Base-by-base conservation (phyloP, 306 rosid species). In the Dryas octopetala region DNA sequence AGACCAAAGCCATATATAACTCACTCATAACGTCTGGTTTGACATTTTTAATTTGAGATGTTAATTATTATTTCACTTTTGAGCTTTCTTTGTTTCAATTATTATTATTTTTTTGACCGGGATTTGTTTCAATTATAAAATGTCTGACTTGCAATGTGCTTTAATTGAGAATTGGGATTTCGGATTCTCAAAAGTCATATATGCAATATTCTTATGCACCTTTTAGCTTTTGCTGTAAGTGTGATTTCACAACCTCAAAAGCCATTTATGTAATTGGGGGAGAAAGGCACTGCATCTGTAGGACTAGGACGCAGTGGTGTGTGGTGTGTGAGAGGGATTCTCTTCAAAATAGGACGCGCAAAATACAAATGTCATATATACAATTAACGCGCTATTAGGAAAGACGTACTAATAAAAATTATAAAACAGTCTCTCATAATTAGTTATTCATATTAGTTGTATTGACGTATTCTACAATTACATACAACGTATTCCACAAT, bases 201-300 rank as follows among this genome's bases (percentile, higher is more conserved):
- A 8, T 43, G 7, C 2, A 32, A 32, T 16, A 51, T 15, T 64
- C 32, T 64, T n/a, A 65, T 43, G 2, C 51, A 65, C 9, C 52
- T 51, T 64, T 45, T n/a, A 65, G 70, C 43, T 44, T 44, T 44
- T 44, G 5, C 28, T 44, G 50, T 64, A 12, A 61, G 12, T 65
- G 70, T n/a, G 52, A 65, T 44, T 65, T 65, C 70, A 65, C 51
- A 9, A 65, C 51, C 32, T 64, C 16, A 64, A 43, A 16, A 64
- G 69, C n/a, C 69, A 64, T 16, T 43, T 64, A 15, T n/a, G 19
- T 16, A 9, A 28, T 64, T 63, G 14, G n/a, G 4, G 32, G n/a
- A 50, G 7, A 7, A 43, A 13, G 12, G 67, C 23, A 62, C 48
- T 15, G 5, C 12, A 17, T 7, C 38, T 23, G 23, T 23, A 23